A percentile compares a stretch with the other conserved stretches of the same genome.
These are phyloP conservation scores for Cudoniella acicularis DNA, from an alignment of 495 filamentous ascomycete genomes.

Conservation along the genomic window DNA sequence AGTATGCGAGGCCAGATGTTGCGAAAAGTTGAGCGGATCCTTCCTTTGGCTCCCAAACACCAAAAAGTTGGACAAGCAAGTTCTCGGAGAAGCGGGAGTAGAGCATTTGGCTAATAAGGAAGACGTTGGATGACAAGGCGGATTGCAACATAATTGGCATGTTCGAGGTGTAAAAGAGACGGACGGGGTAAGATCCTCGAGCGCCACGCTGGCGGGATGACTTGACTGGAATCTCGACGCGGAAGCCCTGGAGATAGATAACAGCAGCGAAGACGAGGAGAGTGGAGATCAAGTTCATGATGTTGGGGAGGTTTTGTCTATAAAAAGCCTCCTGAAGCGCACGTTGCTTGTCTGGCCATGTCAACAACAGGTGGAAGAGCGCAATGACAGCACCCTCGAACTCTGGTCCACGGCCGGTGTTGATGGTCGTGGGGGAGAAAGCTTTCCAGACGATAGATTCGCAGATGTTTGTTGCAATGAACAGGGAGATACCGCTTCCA, in stretches of 20 bases:
- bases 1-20: constrained; percentile 90
- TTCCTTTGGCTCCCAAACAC: constrained; percentile 97
- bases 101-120: constrained; percentile 97
- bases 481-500: constrained; percentile 96
- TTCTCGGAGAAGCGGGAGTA: constrained; percentile 98
- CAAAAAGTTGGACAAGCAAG: constrained; percentile 91
- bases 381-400: constrained; percentile 99
- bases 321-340: constrained; percentile 98
- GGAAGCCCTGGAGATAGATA: constrained; percentile 99
- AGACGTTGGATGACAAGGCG: constrained; percentile 96
- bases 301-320: constrained; percentile 98
- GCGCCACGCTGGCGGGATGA: constrained; percentile 98
- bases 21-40: constrained; percentile 94
- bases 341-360: constrained; percentile 97
- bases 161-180: constrained; percentile 84
- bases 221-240: constrained; percentile 99
- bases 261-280: constrained; percentile 91
- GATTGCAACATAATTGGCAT: constrained; percentile 99
- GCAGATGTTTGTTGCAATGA: constrained; percentile 99
- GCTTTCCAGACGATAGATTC: constrained; percentile 99
- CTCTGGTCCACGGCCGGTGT: constrained; percentile 97
- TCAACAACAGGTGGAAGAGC: constrained; percentile 95
- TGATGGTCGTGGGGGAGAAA: constrained; percentile 98
- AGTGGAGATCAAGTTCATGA: constrained; percentile 97
- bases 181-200: constrained; percentile 77